Conservation (phyloP, 768 basidiomycete species). For the Tricholoma terreum region DNA sequence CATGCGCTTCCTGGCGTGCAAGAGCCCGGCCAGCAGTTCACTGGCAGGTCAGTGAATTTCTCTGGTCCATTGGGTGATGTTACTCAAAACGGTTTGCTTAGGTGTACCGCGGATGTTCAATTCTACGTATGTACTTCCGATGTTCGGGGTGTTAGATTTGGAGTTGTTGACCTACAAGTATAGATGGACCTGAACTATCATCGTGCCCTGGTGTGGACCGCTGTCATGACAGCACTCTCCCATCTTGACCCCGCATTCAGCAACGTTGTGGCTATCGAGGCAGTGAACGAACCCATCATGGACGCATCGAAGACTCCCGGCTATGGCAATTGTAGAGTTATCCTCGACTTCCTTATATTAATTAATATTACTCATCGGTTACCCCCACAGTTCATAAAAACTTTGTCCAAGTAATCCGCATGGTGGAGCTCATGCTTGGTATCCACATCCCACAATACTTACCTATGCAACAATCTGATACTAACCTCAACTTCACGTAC, state of each 20-base stretch:
- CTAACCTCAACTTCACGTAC: not conserved
- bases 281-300: constrained; percentile 78
- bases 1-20: constrained; percentile 74
- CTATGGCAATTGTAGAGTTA: constrained; percentile 60
- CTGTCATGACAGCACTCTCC: constrained; percentile 70
- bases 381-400: constrained; percentile 63
- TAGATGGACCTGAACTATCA: constrained; percentile 72
- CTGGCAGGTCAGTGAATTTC: constrained; percentile 52
- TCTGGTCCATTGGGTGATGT: too few relatives aligned
- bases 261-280: constrained; percentile 68
- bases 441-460: constrained; percentile 38
- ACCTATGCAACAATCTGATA: too few relatives aligned
- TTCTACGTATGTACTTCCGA: constrained; percentile 57
- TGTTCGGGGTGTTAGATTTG: not conserved
- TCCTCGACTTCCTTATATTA: not conserved
- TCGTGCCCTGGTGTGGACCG: constrained; percentile 78
- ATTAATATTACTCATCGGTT: too few relatives aligned
- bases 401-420: constrained; percentile 66
- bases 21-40: constrained; percentile 56
- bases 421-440: constrained; percentile 60
- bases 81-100: constrained; percentile 20
- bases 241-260: constrained; percentile 67
- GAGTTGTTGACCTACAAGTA: not conserved
- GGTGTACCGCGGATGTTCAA: constrained; percentile 64
- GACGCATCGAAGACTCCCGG: constrained; percentile 64